Percentiles rank a stretch among this genome's conserved stretches.
These are phyloP conservation scores for Tuber indicum DNA, from an alignment of 495 filamentous ascomycete genomes.

Conservation along the genomic window DNA sequence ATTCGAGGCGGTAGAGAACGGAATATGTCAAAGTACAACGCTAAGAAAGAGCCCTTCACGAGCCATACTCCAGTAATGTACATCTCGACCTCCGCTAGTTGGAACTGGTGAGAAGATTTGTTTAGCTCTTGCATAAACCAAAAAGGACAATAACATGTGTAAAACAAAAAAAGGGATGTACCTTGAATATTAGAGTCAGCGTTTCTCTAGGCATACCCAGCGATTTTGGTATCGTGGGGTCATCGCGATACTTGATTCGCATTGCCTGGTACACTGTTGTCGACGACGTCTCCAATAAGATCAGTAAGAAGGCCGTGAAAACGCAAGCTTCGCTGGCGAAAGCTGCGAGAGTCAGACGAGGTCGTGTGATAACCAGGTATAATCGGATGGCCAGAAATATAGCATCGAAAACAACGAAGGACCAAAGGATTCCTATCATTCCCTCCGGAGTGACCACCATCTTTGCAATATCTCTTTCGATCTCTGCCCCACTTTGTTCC, in stretches of 20 bases:
- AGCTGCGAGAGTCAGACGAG: constrained; percentile 17
- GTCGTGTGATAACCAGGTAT: constrained; percentile 22
- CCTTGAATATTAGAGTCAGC: constrained; percentile 25
- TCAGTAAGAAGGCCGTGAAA: constrained; percentile 18
- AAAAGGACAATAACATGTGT: background rate
- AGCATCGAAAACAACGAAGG: constrained; percentile 19
- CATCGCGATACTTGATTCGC: constrained; percentile 24
- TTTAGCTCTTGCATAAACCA: background rate
- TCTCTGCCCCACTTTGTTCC: background rate
- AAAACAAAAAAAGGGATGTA: background rate
- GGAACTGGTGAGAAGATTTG: constrained; percentile 9
- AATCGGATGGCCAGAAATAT: constrained; percentile 23
- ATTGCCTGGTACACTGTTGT: constrained; percentile 21
- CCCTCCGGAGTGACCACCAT: constrained; percentile 25
- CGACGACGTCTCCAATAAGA: constrained; percentile 15
- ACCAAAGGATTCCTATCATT: constrained; percentile 26
- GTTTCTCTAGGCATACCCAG: constrained; percentile 19
- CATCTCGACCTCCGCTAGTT: constrained; percentile 27
- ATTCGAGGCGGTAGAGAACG: constrained; percentile 14
- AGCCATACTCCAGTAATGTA: constrained; percentile 30
- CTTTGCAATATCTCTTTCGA: background rate
- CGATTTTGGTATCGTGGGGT: constrained; percentile 11
- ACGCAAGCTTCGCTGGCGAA: constrained; percentile 25
- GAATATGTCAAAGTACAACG: constrained; percentile 30
- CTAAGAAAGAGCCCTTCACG: constrained; percentile 27